A percentile compares a stretch with the other conserved stretches of the same genome.
phyloP scores from a whole-genome alignment of 139 green algal genomes.

The Coccomyxa sp. region DNA sequence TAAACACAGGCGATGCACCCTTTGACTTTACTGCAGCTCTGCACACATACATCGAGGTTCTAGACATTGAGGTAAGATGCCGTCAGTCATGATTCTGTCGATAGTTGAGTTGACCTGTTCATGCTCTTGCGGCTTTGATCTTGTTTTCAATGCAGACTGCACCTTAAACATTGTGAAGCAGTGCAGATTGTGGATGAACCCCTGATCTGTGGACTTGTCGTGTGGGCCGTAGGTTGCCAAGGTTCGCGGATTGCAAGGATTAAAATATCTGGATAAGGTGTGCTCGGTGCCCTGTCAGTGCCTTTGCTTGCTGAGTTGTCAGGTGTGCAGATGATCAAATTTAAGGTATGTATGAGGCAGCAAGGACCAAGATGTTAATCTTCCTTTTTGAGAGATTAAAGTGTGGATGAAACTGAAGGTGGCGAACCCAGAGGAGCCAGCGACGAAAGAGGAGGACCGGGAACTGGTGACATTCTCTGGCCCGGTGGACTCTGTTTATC shows the following conservation, averaged over 20 bases:
- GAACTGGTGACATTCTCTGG: slow-evolving; percentile 58
- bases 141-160: too few species aligned
- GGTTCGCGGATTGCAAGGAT: slow-evolving; percentile 68
- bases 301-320: too few species aligned
- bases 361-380: too few species aligned
- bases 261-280: slow-evolving; percentile 84
- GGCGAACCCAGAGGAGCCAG: neutral
- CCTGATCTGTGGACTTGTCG: too few species aligned
- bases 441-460: slow-evolving; percentile 35
- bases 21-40: slow-evolving; percentile 94
- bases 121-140: too few species aligned
- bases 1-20: slow-evolving; percentile 77
- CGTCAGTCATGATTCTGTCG: slow-evolving; percentile 5
- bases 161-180: too few species aligned
- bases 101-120: too few species aligned
- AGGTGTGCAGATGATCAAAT: too few species aligned
- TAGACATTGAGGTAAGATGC: slow-evolving; percentile 51
- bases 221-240: slow-evolving; percentile 15
- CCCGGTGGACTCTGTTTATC: slow-evolving; percentile 81
- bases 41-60: slow-evolving; percentile 94
- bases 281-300: neutral
- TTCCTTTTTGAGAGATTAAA: too few species aligned
- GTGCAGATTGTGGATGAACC: too few species aligned
- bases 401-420: neutral
- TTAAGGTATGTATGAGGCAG: too few species aligned